Evolutionary conservation across 2,329 filamentous ascomycete species (phyloP).

Genomic region (Ophiostoma tasmaniense): DNA sequence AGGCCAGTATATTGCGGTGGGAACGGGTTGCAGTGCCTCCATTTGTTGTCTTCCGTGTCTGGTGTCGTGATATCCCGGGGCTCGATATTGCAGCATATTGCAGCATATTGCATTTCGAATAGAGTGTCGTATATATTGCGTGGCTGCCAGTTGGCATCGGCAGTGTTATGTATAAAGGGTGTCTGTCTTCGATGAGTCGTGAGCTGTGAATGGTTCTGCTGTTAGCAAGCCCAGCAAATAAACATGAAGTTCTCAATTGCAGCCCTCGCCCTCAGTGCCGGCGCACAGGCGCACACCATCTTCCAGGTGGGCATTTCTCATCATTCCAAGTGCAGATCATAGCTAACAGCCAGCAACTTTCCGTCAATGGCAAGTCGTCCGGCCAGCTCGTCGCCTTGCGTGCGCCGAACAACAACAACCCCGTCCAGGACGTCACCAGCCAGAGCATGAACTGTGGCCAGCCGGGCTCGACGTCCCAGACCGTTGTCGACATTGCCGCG

Average conservation of each 20-base stretch:
- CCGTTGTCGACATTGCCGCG: conserved; percentile 40
- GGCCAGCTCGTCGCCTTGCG: conserved; percentile 39
- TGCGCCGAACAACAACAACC: conserved; percentile 43
- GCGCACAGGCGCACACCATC: conserved; percentile 35
- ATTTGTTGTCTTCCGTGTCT: not conserved
- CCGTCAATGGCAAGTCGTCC: conserved; percentile 38
- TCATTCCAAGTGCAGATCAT: too few species aligned
- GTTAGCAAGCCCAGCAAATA: not conserved
- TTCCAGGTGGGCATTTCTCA: too few species aligned
- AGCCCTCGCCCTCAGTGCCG: conserved; percentile 28
- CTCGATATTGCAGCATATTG: not conserved
- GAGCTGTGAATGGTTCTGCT: not conserved
- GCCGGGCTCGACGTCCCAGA: conserved; percentile 32
- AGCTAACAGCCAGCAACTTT: conserved; percentile 30
- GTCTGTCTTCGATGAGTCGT: not conserved
- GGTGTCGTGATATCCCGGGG: not conserved
- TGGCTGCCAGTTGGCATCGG: not conserved
- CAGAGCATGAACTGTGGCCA: conserved; percentile 43
- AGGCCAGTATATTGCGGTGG: not conserved
- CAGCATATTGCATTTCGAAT: too few species aligned
- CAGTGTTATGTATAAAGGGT: not conserved
- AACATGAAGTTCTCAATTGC: conserved; percentile 11
- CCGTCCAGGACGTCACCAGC: conserved; percentile 41
- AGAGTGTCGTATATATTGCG: not conserved
- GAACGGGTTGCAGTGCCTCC: not conserved